Evolutionary conservation across 306 rosid species (phyloP).

Genomic region (Herpetospermum pedunculosum): DNA sequence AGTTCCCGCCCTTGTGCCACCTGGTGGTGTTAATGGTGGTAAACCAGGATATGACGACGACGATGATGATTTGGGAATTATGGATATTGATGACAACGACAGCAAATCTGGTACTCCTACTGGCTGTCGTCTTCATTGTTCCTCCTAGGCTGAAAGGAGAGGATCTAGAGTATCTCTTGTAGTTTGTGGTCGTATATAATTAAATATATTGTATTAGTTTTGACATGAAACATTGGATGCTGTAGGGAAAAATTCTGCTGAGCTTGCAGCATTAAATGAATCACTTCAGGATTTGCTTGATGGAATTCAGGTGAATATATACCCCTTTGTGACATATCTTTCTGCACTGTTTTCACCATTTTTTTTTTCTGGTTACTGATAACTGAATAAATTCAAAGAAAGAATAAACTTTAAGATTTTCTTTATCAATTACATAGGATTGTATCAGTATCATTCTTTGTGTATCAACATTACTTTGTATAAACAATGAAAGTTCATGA

Average conservation of each 20-base stretch:
- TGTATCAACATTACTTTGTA: not conserved
- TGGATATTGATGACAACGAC: slow-evolving; percentile 67
- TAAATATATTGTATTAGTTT: not conserved
- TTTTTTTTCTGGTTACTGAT: not conserved
- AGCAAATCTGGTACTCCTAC: slow-evolving; percentile 32
- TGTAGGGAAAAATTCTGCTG: slow-evolving; percentile 47
- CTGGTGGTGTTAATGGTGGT: slow-evolving; percentile 57
- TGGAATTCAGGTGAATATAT: slow-evolving; percentile 76
- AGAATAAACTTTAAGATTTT: not conserved
- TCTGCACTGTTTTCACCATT: not conserved
- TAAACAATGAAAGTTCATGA: not conserved
- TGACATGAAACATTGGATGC: not conserved
- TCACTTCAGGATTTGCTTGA: slow-evolving; percentile 86
- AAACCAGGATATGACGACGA: slow-evolving; percentile 45
- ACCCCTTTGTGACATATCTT: slow-evolving; percentile 5
- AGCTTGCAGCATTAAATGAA: slow-evolving; percentile 72
- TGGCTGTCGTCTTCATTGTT: not conserved
- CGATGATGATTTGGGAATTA: slow-evolving; percentile 80
- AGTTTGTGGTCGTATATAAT: not conserved
- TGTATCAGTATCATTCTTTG: not conserved
- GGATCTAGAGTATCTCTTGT: too few species aligned
- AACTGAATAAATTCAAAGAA: not conserved
- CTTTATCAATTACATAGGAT: not conserved
- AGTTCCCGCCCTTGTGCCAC: slow-evolving; percentile 74
- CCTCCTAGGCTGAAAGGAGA: too few species aligned